Percentiles rank a stretch among this genome's conserved stretches.
Conservation (phyloP, 495 filamentous ascomycete species). For the Hypomontagnella submonticulosa region DNA sequence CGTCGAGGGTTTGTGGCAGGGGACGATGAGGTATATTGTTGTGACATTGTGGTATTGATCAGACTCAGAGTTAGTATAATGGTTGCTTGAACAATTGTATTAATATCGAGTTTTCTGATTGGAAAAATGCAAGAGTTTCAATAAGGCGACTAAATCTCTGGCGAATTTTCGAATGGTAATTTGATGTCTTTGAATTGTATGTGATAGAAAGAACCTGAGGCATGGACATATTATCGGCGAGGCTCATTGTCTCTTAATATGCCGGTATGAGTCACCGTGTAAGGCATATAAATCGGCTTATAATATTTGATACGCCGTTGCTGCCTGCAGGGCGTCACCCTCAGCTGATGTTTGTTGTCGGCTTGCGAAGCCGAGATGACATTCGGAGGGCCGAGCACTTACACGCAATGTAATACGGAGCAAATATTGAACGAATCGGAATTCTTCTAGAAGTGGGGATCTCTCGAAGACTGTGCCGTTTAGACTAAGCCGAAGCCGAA, state of each 20-base stretch:
- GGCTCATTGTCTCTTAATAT: background rate
- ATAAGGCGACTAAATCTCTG: too few relatives aligned
- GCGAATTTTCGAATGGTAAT: background rate
- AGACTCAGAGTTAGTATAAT: background rate
- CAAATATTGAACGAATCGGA: conserved; percentile 20
- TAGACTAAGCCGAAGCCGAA: conserved; percentile 41
- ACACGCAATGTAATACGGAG: background rate
- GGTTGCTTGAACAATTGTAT: background rate
- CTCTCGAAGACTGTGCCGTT: background rate
- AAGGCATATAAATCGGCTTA: too few relatives aligned
- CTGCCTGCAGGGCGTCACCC: too few relatives aligned
- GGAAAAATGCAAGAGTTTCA: background rate
- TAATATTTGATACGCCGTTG: too few relatives aligned
- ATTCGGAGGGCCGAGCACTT: conserved; percentile 9
- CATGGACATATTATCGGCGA: too few relatives aligned
- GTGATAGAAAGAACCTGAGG: too few relatives aligned
- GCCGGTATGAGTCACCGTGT: background rate
- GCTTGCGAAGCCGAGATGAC: conserved; percentile 2
- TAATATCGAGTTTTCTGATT: background rate
- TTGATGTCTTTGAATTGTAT: background rate
- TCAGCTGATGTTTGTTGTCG: conserved; percentile 7
- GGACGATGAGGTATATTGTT: conserved; percentile 7
- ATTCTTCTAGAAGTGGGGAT: background rate
- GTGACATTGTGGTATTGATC: conserved; percentile 14
- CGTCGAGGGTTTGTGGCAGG: conserved; percentile 1